Conservation (phyloP, 2,329 filamentous ascomycete species). For the Colletotrichum sp. region DNA sequence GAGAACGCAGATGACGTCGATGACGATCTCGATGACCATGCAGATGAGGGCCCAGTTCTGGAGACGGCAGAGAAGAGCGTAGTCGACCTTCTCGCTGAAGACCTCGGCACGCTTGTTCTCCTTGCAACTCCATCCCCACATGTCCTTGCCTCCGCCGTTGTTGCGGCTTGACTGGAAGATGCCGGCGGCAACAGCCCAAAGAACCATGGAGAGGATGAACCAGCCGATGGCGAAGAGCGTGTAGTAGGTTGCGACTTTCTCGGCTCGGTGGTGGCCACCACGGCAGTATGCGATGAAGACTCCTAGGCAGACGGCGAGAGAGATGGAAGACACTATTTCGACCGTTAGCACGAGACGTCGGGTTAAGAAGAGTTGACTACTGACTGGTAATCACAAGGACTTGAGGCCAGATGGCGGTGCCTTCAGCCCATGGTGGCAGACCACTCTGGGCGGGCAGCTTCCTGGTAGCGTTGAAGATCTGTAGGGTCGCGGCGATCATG, state of each 20-base stretch:
- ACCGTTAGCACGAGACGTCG: neutral
- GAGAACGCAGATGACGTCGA: conserved; percentile 88
- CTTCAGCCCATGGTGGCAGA: conserved; percentile 82
- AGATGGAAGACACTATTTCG: conserved; percentile 73
- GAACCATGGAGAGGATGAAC: conserved; percentile 90
- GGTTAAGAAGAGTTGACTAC: neutral
- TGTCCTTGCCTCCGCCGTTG: conserved; percentile 76
- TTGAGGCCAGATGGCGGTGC: conserved; percentile 88
- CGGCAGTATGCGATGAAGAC: conserved; percentile 88
- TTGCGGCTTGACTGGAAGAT: conserved; percentile 81
- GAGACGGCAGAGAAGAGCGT: conserved; percentile 89
- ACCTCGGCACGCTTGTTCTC: conserved; percentile 82
- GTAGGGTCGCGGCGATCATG: conserved; percentile 86
- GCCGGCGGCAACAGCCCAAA: conserved; percentile 89
- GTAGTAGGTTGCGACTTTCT: conserved; percentile 95
- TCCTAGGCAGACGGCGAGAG: conserved; percentile 77
- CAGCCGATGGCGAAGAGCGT: conserved; percentile 91
- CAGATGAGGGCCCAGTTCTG: conserved; percentile 96
- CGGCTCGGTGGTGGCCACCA: conserved; percentile 85
- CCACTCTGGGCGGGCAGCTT: conserved; percentile 75
- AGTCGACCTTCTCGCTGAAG: conserved; percentile 83
- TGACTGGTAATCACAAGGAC: conserved; percentile 70
- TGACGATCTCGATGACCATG: conserved; percentile 94
- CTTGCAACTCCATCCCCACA: conserved; percentile 99
- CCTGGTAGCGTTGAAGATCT: conserved; percentile 91